These are phyloP conservation scores for Macrolepiota fuliginosa DNA, from an alignment of 768 basidiomycete genomes.

Conservation along the genomic window DNA sequence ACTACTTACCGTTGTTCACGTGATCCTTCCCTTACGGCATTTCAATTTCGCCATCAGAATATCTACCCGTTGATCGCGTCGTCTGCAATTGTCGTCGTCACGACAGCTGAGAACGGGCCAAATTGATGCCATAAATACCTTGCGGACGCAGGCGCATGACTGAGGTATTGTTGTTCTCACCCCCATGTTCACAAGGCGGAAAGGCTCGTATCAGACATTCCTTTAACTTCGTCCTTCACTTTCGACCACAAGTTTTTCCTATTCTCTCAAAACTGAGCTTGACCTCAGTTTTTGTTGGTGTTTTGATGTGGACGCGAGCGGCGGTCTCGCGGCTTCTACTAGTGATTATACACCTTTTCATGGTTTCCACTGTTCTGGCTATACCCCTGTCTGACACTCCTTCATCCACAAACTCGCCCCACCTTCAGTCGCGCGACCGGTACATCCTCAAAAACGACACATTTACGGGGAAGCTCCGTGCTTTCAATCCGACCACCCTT, in stretches of 20 bases:
- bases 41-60: neutral
- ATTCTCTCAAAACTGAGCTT: neutral
- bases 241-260: neutral
- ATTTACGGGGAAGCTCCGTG: slow-evolving; percentile 35
- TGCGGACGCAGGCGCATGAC: neutral
- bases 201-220: neutral
- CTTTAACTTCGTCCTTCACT: slow-evolving; percentile 2
- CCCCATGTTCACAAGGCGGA: neutral
- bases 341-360: neutral
- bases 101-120: neutral
- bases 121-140: neutral
- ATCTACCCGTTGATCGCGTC: slow-evolving; percentile 2
- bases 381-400: slow-evolving; percentile 2
- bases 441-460: slow-evolving; percentile 23
- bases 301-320: slow-evolving; percentile 5
- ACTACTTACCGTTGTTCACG: neutral
- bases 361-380: neutral
- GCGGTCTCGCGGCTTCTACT: slow-evolving; percentile 5
- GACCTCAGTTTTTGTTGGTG: neutral
- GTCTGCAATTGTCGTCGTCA: slow-evolving; percentile 1
- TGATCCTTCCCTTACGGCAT: neutral
- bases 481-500: slow-evolving; percentile 45
- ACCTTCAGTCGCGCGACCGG: neutral
- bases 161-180: neutral
- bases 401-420: neutral